Evolutionary conservation across 208 protist genomes (phyloP).

Genomic region (Leishmania tarentolae): DNA sequence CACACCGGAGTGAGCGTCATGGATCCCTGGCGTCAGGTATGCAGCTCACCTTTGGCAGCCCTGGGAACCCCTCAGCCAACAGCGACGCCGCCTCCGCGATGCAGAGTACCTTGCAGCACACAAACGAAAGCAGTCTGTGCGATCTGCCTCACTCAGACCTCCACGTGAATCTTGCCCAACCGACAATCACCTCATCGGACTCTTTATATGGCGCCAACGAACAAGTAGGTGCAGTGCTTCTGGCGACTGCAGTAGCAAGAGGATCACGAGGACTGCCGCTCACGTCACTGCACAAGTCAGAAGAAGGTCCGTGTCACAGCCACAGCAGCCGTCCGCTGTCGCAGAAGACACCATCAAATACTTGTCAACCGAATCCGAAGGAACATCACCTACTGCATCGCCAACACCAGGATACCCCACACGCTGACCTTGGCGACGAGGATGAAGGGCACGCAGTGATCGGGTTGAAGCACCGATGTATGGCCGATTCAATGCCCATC

Average conservation of each 20-base stretch:
- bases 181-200: constrained; percentile 2
- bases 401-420: not conserved
- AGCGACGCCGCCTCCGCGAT: constrained; percentile 1
- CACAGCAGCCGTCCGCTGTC: not conserved
- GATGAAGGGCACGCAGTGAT: not conserved
- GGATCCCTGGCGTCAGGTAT: not conserved
- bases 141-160: constrained; percentile 27
- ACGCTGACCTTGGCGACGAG: constrained; percentile 3
- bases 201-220: constrained; percentile 3
- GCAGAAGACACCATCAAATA: not conserved
- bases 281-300: not conserved
- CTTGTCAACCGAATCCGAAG: not conserved
- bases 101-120: not conserved
- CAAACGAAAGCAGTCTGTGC: constrained; percentile 15
- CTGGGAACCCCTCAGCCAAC: constrained; percentile 3
- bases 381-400: not conserved
- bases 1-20: not conserved
- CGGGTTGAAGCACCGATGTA: constrained; percentile 2
- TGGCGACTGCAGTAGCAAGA: not conserved
- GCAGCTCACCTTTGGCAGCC: not conserved
- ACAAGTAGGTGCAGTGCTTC: not conserved
- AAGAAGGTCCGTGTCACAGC: not conserved
- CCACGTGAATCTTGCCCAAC: constrained; percentile 20
- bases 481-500: constrained; percentile 10
- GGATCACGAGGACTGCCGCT: not conserved